Evolutionary conservation across 2,329 filamentous ascomycete genomes (phyloP).

Genomic region (Lachnellula cervina): DNA sequence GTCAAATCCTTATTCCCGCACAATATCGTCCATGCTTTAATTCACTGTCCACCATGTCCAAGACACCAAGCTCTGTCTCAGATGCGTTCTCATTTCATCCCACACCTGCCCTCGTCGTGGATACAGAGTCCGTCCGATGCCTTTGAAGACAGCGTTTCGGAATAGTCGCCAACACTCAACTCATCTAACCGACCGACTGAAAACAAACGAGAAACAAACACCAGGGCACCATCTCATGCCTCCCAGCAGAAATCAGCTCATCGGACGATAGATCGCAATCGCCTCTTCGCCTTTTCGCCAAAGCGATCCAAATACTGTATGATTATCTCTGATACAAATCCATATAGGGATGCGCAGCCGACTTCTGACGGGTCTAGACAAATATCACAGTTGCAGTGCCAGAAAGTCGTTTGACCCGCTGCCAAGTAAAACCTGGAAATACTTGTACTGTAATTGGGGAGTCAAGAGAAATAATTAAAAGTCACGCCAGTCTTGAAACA

Average conservation of each 20-base stretch:
- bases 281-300: background rate
- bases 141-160: background rate
- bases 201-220: conserved; percentile 12
- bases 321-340: background rate
- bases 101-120: background rate
- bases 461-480: no score
- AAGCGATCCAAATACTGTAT: background rate
- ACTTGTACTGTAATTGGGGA: no score
- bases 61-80: no score
- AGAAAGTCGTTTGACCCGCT: background rate
- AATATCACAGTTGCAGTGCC: background rate
- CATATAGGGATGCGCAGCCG: background rate
- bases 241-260: background rate
- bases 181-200: conserved; percentile 5
- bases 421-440: background rate
- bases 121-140: background rate
- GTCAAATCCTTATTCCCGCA: no score
- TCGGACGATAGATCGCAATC: conserved; percentile 1
- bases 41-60: no score
- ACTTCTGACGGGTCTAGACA: background rate
- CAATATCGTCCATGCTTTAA: no score
- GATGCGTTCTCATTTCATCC: background rate
- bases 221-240: background rate
- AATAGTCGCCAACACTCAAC: background rate
- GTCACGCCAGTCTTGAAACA: background rate